These are phyloP conservation scores for Gossypium herbaceum DNA, from an alignment of 345 rosid genomes.

Conservation along the genomic window DNA sequence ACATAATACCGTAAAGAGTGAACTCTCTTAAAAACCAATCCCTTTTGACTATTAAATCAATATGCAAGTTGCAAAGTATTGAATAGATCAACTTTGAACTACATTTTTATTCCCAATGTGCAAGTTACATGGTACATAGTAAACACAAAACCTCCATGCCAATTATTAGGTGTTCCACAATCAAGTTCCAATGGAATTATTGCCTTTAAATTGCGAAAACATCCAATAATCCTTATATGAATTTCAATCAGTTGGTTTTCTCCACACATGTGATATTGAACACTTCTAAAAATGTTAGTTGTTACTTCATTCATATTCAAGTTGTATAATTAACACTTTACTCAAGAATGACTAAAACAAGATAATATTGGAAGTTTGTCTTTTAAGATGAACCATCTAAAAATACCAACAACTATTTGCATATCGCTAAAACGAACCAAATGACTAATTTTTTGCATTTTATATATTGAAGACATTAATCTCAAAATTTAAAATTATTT, in stretches of 20 bases:
- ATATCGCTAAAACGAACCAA: constrained; percentile 27
- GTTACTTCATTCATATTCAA: not conserved
- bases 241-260: too few relatives aligned
- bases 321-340: not conserved
- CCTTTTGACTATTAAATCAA: not conserved
- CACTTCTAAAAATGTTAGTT: not conserved
- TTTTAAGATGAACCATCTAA: constrained; percentile 50
- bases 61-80: not conserved
- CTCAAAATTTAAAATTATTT: too few relatives aligned
- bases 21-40: not conserved
- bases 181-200: not conserved
- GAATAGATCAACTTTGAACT: not conserved
- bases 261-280: not conserved
- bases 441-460: too few relatives aligned
- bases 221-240: not conserved
- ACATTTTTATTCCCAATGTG: not conserved
- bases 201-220: not conserved
- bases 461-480: too few relatives aligned
- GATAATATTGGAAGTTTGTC: too few relatives aligned
- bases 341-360: not conserved
- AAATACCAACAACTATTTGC: constrained; percentile 57
- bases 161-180: not conserved
- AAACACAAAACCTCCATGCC: not conserved
- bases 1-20: not conserved
- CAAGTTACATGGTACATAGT: not conserved